Evolutionary conservation across 108 stramenopile genomes (phyloP).

Genomic region (Cyclostephanos invisitatus): DNA sequence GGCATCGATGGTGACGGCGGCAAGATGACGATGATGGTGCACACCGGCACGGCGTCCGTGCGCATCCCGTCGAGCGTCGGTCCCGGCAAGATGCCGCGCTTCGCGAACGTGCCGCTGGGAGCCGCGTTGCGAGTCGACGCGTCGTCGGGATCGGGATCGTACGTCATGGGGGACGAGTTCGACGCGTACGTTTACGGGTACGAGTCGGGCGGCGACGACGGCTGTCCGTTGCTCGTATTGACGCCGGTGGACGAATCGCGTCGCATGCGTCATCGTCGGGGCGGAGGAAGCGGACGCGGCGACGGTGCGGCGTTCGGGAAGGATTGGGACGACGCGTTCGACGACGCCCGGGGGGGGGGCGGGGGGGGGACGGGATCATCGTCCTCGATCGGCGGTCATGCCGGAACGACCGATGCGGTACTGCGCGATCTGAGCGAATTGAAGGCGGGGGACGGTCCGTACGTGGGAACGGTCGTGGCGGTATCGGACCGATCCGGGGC

Average conservation of each 20-base stretch:
- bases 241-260: constrained; percentile 65
- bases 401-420: background rate
- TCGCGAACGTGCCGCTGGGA: constrained; percentile 53
- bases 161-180: constrained; percentile 59
- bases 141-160: constrained; percentile 56
- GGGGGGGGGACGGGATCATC: background rate
- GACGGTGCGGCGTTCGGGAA: background rate
- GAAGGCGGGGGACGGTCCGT: constrained; percentile 72
- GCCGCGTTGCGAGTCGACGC: constrained; percentile 71
- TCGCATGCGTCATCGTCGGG: constrained; percentile 9
- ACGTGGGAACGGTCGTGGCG: constrained; percentile 65
- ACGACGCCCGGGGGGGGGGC: background rate
- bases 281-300: background rate
- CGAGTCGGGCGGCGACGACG: constrained; percentile 67
- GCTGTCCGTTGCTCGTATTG: constrained; percentile 66
- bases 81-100: background rate
- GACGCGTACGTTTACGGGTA: constrained; percentile 69
- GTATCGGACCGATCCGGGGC: constrained; percentile 56
- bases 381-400: background rate
- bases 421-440: constrained; percentile 46
- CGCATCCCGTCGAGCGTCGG: background rate
- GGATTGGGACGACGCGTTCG: background rate
- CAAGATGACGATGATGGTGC: constrained; percentile 29
- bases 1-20: background rate
- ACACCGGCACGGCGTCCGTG: constrained; percentile 35